Evolutionary conservation across 306 rosid genomes (phyloP), one percentile per base, ranked within the genome.

Genomic region (Phaseolus lunatus): DNA sequence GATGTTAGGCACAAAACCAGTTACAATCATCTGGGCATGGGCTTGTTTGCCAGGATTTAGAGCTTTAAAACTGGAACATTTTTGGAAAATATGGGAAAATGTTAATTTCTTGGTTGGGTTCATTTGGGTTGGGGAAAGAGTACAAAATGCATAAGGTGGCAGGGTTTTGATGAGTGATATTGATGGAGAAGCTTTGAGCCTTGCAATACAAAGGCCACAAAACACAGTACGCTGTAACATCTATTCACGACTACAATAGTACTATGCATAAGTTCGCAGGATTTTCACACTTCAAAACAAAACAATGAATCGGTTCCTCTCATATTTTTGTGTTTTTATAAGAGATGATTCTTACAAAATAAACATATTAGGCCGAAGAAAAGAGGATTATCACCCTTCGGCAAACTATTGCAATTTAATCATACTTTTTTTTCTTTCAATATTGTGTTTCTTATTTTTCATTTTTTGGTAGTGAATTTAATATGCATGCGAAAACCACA

Each of bases 41-140:
- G 93, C 91, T 85, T 91, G 89, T 78, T 85, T 88, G 56, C 92
- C 96, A 8, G 87, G 92, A 50, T 70, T 84, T 7, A 87, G 81
- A 57, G 89, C 87, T 70, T 78, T 78, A 5, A 66, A 78, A 33
- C 41, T 72, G 72, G 97, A 87, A 86, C 97, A 91, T 80, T 83
- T 89, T 75, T 91, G 98, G 80, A 91, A 89, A 69, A 91, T 85
- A 18, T 84, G 85, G 75, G 96, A 93, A 73, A 89, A 93, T 27
- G 92, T 93, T 80, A 72, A 79, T 75, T 78, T 84, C 7, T 67
- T 84, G 39, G 87, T 31, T 80, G 88, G 86, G 64, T 56, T 80
- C 70, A 76, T 83, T 47, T 81, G 78, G 67, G 57, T 57, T 22
- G 72, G 49, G 7, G 84, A 68, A 80, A 59, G 43, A 37, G 85